Conservation (phyloP, 192 early-diverging fungal species). For the Backusella australiensis region DNA sequence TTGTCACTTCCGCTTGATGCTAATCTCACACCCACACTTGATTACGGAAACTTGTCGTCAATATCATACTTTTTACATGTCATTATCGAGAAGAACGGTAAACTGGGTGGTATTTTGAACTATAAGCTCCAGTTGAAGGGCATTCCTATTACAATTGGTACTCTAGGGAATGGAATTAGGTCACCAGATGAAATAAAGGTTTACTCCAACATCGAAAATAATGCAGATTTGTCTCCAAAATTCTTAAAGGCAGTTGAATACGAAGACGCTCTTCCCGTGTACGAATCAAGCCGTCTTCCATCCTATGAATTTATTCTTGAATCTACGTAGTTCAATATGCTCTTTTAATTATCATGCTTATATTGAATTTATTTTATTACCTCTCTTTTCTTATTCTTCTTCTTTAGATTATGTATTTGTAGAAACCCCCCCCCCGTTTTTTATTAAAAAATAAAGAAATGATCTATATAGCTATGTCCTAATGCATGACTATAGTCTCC, state of each 20-base stretch:
- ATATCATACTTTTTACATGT: slow-evolving; percentile 2
- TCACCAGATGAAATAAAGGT: slow-evolving; percentile 11
- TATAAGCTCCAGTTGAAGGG: background rate
- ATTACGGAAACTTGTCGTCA: slow-evolving; percentile 8
- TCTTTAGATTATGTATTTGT: background rate
- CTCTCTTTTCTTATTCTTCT: background rate
- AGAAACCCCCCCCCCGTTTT: too few relatives aligned
- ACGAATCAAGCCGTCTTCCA: slow-evolving; percentile 6
- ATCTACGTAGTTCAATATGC: background rate
- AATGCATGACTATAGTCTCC: background rate
- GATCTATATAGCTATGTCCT: background rate
- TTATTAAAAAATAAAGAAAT: background rate
- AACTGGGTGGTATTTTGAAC: background rate
- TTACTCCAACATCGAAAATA: background rate
- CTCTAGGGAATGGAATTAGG: slow-evolving; percentile 15
- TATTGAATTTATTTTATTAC: background rate
- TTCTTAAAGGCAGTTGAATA: slow-evolving; percentile 10
- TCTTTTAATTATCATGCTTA: background rate
- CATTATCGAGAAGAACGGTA: background rate
- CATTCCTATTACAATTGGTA: slow-evolving; percentile 20
- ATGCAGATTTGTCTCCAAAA: background rate
- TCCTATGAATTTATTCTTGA: background rate
- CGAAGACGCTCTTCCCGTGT: slow-evolving; percentile 13
- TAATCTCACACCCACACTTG: slow-evolving; percentile 5
- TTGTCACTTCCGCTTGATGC: background rate